A percentile compares a stretch with the other conserved stretches of the same genome.
phyloP scores from a whole-genome alignment of 1,139 yeast genomes.

The Yamadazyma diospyri region DNA sequence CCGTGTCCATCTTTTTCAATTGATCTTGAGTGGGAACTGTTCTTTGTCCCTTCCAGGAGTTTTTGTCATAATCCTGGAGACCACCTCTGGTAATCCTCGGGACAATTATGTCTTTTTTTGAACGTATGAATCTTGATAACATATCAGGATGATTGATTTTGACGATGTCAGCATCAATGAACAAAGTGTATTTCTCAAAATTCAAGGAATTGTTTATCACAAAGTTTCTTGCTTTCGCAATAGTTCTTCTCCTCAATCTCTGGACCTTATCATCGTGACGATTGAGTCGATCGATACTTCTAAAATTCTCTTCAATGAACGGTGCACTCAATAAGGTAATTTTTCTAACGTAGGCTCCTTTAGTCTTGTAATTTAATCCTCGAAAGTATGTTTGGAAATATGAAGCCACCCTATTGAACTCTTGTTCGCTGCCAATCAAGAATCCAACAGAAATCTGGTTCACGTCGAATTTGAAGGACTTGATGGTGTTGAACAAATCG shows the following conservation, averaged over 20 bases:
- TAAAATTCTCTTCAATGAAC: slow-evolving; percentile 24
- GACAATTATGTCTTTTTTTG: slow-evolving; percentile 38
- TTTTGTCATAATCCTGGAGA: slow-evolving; percentile 35
- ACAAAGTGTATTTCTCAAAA: slow-evolving; percentile 37
- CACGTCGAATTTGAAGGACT: slow-evolving; percentile 14
- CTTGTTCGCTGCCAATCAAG: slow-evolving; percentile 23
- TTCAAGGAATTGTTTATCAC: slow-evolving; percentile 25
- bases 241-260: slow-evolving; percentile 28
- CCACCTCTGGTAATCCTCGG: slow-evolving; percentile 33
- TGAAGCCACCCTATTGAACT: slow-evolving; percentile 19
- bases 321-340: slow-evolving; percentile 32
- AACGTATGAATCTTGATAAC: slow-evolving; percentile 27
- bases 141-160: slow-evolving; percentile 25
- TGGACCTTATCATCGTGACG: slow-evolving; percentile 32
- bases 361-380: slow-evolving; percentile 1
- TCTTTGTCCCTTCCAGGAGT: slow-evolving; percentile 48
- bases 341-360: slow-evolving; percentile 13
- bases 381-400: slow-evolving; percentile 16
- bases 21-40: slow-evolving; percentile 33
- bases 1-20: slow-evolving; percentile 26
- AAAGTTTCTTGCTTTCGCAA: slow-evolving; percentile 36
- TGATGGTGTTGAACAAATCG: slow-evolving; percentile 24
- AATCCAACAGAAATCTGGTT: slow-evolving; percentile 28
- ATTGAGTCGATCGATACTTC: slow-evolving; percentile 18
- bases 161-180: slow-evolving; percentile 43